These are phyloP conservation scores for Populus deltoides DNA, from an alignment of 345 rosid genomes.

Conservation along the genomic window DNA sequence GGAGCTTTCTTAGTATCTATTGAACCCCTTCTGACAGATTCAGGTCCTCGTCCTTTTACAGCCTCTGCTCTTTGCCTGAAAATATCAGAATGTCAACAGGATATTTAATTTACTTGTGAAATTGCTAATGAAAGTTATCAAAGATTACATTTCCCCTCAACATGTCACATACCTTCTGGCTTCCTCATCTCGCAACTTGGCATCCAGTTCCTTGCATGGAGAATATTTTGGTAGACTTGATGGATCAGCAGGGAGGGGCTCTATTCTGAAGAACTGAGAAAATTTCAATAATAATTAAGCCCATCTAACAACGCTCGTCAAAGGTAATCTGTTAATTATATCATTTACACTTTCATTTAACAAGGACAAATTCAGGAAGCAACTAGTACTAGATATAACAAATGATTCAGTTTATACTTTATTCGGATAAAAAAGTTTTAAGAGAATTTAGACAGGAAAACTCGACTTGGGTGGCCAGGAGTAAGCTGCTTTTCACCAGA, in stretches of 20 bases:
- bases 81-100: too few relatives aligned
- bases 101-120: background rate
- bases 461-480: background rate
- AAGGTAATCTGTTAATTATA: background rate
- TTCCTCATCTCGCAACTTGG: conserved; percentile 25
- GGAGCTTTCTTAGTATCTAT: conserved; percentile 44
- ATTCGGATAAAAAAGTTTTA: background rate
- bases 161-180: conserved; percentile 18
- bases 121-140: background rate
- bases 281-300: background rate
- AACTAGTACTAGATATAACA: background rate
- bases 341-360: background rate
- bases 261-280: conserved; percentile 18
- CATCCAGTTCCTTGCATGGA: conserved; percentile 28
- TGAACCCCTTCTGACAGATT: conserved; percentile 60
- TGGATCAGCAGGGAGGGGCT: conserved; percentile 25
- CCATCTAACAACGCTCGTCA: background rate
- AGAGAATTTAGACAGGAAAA: background rate
- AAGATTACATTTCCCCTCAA: background rate
- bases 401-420: too few relatives aligned
- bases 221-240: conserved; percentile 28
- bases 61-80: conserved; percentile 63
- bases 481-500: background rate
- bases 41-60: conserved; percentile 57
- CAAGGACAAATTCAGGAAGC: background rate